Conservation (phyloP, 2,329 filamentous ascomycete species). For the Pyrenophora tritici-repentis region DNA sequence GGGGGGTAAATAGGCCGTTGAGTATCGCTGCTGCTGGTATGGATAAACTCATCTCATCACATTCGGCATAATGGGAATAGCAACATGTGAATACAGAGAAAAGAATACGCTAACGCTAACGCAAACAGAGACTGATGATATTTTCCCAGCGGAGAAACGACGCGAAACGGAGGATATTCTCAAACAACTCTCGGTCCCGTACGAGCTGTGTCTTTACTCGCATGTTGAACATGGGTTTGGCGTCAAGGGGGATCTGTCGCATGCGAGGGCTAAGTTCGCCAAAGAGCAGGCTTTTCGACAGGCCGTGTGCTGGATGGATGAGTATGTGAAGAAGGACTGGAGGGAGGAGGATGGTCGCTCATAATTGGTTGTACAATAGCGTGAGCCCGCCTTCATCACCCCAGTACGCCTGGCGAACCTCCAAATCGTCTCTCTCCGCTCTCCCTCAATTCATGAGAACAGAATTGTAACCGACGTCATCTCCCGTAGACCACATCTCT, state of each 20-base stretch:
- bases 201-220: slow-evolving; percentile 78
- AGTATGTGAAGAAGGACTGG: slow-evolving; percentile 55
- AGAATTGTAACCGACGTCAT: too few relatives aligned
- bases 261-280: slow-evolving; percentile 66
- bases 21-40: slow-evolving; percentile 66
- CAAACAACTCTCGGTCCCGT: slow-evolving; percentile 59
- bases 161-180: slow-evolving; percentile 65
- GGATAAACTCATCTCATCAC: neutral
- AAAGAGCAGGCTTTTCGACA: slow-evolving; percentile 83
- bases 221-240: slow-evolving; percentile 76
- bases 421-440: too few relatives aligned
- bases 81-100: too few relatives aligned
- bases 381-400: too few relatives aligned
- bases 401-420: too few relatives aligned
- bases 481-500: too few relatives aligned
- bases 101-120: too few relatives aligned
- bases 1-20: slow-evolving; percentile 61
- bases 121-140: slow-evolving; percentile 61
- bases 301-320: slow-evolving; percentile 77
- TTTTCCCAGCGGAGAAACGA: slow-evolving; percentile 63
- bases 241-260: slow-evolving; percentile 66
- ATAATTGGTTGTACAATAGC: too few relatives aligned
- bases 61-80: too few relatives aligned
- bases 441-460: too few relatives aligned
- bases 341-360: too few relatives aligned